Conservation (phyloP, 257 asterid genomes). For the Solanum appendiculatum region DNA sequence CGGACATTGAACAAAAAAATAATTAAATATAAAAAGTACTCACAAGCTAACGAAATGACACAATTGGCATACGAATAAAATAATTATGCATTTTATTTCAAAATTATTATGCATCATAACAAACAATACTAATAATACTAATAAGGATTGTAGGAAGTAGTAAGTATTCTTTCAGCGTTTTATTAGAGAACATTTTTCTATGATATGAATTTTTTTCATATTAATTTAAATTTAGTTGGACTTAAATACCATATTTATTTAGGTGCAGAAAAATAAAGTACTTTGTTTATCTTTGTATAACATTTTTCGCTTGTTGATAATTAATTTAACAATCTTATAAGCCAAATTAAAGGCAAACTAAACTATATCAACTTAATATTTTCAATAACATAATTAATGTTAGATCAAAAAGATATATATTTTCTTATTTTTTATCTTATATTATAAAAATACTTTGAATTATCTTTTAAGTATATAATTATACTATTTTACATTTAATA, state of each 20-base stretch:
- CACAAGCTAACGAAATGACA: background rate
- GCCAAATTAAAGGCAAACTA: background rate
- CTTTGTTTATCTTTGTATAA: background rate
- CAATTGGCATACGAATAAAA: background rate
- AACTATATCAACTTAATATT: background rate
- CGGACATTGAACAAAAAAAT: background rate
- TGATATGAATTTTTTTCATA: no score
- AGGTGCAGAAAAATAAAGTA: background rate
- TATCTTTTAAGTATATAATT: no score
- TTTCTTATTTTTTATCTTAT: no score
- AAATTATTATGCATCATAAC: no score
- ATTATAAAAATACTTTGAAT: no score
- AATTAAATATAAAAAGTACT: background rate
- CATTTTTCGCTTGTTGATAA: no score
- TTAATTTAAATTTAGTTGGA: background rate
- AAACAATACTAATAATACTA: no score
- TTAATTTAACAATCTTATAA: background rate
- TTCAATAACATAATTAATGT: background rate
- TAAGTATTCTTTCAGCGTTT: no score
- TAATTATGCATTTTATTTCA: no score
- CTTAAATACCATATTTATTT: background rate
- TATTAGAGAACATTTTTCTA: no score
- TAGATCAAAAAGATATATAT: background rate
- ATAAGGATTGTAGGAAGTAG: no score
- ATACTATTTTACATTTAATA: no score